These are phyloP conservation scores for Cladophialophora immunda DNA, from an alignment of 2,329 filamentous ascomycete species.

Conservation along the genomic window DNA sequence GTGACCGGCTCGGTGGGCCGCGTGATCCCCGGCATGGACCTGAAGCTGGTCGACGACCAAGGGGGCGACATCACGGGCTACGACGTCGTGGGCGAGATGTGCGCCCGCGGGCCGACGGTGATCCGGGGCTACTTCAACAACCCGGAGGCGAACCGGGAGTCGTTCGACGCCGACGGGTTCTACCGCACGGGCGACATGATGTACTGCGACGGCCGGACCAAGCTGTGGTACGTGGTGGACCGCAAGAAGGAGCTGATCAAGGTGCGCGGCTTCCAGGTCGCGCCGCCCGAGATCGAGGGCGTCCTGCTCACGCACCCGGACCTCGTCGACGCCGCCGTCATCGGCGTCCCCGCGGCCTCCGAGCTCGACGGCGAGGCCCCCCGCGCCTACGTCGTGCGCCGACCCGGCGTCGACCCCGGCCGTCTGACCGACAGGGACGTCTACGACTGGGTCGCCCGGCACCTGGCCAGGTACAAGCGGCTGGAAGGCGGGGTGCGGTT, in stretches of 20 bases:
- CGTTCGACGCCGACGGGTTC: slow-evolving; percentile 47
- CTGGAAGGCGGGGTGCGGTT: slow-evolving; percentile 59
- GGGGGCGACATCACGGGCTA: slow-evolving; percentile 63
- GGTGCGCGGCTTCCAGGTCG: slow-evolving; percentile 56
- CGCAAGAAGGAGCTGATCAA: slow-evolving; percentile 38
- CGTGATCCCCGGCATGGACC: slow-evolving; percentile 47
- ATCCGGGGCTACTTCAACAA: slow-evolving; percentile 65
- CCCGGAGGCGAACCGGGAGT: slow-evolving; percentile 44
- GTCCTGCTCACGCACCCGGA: slow-evolving; percentile 54
- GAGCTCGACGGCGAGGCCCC: slow-evolving; percentile 32
- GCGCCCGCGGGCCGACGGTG: slow-evolving; percentile 60
- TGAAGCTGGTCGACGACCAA: slow-evolving; percentile 56
- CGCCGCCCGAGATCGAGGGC: slow-evolving; percentile 61
- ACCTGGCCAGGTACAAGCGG: slow-evolving; percentile 70
- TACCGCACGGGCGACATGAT: slow-evolving; percentile 65
- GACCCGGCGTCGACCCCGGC: slow-evolving; percentile 48
- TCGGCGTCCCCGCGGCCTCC: slow-evolving; percentile 49
- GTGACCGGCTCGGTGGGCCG: slow-evolving; percentile 59
- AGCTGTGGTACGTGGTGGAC: slow-evolving; percentile 35
- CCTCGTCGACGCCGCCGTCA: slow-evolving; percentile 60
- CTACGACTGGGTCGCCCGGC: slow-evolving; percentile 50
- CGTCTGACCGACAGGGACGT: slow-evolving; percentile 51
- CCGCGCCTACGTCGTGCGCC: slow-evolving; percentile 45
- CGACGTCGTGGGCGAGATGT: slow-evolving; percentile 58
- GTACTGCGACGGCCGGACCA: slow-evolving; percentile 46